A percentile compares a stretch with the other conserved stretches of the same genome.
Evolutionary conservation across 805 yeast genomes (phyloP).

Genomic region (Candida easanensis): DNA sequence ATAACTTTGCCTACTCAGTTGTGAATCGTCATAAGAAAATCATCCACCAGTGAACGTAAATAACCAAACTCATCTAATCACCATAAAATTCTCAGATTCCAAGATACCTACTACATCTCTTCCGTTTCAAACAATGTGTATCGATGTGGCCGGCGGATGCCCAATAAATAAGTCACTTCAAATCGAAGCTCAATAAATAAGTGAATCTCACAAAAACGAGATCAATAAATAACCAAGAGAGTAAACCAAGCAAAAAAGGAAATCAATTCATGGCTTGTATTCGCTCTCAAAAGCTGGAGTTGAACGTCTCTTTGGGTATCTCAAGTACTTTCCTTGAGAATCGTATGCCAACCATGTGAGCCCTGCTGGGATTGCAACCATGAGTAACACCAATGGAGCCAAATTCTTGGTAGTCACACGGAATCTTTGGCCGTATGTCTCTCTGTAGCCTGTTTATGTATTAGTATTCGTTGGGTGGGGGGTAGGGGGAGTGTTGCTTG

Average conservation of each 20-base stretch:
- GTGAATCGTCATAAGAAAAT: too few relatives aligned
- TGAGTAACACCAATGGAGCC: constrained; percentile 17
- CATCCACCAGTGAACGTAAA: too few relatives aligned
- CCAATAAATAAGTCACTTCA: too few relatives aligned
- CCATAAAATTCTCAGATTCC: too few relatives aligned
- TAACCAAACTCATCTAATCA: too few relatives aligned
- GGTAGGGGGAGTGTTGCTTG: too few relatives aligned
- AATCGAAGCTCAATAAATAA: constrained; percentile 6
- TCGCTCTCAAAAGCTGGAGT: constrained; percentile 24
- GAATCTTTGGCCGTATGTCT: constrained; percentile 24
- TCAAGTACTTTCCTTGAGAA: constrained; percentile 25
- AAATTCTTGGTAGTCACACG: constrained; percentile 24
- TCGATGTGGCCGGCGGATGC: too few relatives aligned
- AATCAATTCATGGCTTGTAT: constrained; percentile 15
- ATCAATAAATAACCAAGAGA: not conserved
- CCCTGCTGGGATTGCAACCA: constrained; percentile 24
- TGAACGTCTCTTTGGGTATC: constrained; percentile 23
- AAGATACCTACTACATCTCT: too few relatives aligned
- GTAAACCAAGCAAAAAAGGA: not conserved
- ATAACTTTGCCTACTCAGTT: too few relatives aligned
- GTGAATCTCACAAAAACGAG: too few relatives aligned
- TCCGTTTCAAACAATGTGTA: too few relatives aligned
- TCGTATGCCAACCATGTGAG: constrained; percentile 23
- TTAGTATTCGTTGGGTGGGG: constrained; percentile 2
- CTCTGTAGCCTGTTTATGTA: constrained; percentile 19